Percentiles rank a stretch among this genome's conserved stretches.
These are phyloP conservation scores for Amaranthus cruentus DNA, from an alignment of 148 eudicot species.

Conservation along the genomic window DNA sequence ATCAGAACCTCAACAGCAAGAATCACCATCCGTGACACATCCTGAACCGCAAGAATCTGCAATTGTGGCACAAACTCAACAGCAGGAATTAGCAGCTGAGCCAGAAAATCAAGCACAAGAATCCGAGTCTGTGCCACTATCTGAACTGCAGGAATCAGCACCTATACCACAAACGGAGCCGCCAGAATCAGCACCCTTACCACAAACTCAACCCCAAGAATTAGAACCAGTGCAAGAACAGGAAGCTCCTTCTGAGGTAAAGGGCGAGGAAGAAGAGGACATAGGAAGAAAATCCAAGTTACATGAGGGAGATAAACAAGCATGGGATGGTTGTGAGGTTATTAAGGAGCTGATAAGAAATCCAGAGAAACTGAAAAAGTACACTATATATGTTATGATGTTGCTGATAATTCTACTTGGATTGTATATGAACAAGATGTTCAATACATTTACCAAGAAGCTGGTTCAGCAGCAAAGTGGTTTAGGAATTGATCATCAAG, in stretches of 20 bases:
- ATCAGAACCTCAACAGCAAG: too few species aligned
- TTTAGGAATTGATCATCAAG: not conserved
- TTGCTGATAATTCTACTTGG: slow-evolving; percentile 20
- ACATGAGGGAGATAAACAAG: slow-evolving; percentile 5
- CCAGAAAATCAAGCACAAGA: too few species aligned
- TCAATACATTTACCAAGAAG: not conserved
- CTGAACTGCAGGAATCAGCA: too few species aligned
- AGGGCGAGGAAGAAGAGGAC: slow-evolving; percentile 4
- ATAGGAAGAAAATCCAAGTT: not conserved
- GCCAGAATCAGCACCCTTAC: too few species aligned
- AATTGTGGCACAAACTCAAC: too few species aligned
- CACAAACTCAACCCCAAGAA: too few species aligned
- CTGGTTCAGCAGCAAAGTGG: not conserved
- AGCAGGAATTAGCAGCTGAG: too few species aligned
- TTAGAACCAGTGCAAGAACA: not conserved
- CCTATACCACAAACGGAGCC: too few species aligned
- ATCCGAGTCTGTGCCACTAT: too few species aligned
- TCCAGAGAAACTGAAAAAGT: slow-evolving; percentile 25
- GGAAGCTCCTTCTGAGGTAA: slow-evolving; percentile 9
- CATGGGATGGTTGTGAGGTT: slow-evolving; percentile 7
- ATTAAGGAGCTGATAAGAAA: slow-evolving; percentile 29
- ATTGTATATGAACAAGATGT: slow-evolving; percentile 19
- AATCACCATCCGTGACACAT: too few species aligned
- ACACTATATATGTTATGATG: slow-evolving; percentile 21
- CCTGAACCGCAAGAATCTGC: too few species aligned